Base-by-base conservation (phyloP, 371 early-diverging fungal genomes). In the Mortierella sp. region DNA sequence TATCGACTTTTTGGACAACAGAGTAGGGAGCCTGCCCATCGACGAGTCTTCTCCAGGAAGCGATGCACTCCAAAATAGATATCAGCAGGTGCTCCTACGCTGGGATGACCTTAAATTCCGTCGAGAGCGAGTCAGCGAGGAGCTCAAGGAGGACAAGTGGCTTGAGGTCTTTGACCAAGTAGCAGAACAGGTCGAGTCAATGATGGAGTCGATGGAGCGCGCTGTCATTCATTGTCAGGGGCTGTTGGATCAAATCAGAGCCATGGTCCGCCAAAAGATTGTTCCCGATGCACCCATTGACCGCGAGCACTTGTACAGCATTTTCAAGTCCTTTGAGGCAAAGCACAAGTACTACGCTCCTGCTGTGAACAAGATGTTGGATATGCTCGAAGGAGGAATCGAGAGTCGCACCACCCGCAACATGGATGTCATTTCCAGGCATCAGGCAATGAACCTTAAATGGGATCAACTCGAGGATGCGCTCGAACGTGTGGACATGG, bases 91-190 rank as follows among this genome's bases (percentile, higher is more conserved):
- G 74, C 57, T 80, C 83, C 1, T 80, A 77, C 30, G 80, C 56
- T 86, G 87, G 85, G 85, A 85, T 19, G 86, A 84, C 18, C 70
- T 88, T 19, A 87, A 86, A 60, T 28, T 59, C 30, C 77, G 77
- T 25, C 75, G 80, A 21, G 77, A 80, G 48, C 65, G 70, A 4
- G 56, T 82, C 56, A 73, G 83, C 26, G 83, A 83, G 18, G 90
- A 89, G 44, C 76, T 88, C 46, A 90, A 90, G 58, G 89, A 90
- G 57, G 89, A 88, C 62, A 84, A 83, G 37, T 90, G 90, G 89
- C 74, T 87, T 15, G 81, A 81, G n/a, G 87, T 87, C 19, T 90
- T 90, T 67, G 84, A 86, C 25, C 83, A 88, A 63, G 87, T 87
- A 30, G 83, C 88, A 1, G 84, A 85, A 56, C 87, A 90, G 65